These are phyloP conservation scores for Penicillium bovifimosum DNA, from an alignment of 495 filamentous ascomycete species.

Conservation along the genomic window DNA sequence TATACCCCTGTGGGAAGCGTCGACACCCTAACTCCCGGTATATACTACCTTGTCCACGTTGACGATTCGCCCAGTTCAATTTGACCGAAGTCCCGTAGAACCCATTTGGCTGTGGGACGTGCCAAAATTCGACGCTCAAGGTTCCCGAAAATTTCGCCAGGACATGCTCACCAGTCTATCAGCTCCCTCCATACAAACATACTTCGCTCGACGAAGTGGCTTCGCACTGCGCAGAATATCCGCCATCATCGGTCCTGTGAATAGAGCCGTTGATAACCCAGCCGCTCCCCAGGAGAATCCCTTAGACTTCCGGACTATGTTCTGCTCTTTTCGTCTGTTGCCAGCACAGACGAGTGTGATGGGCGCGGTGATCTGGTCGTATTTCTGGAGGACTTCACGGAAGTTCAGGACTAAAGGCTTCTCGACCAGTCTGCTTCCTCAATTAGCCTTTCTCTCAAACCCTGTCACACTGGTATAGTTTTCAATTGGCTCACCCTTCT, in stretches of 20 bases:
- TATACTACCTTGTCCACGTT: no score
- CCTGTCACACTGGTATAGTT: no score
- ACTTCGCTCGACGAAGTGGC: slow-evolving; percentile 67
- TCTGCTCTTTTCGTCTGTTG: slow-evolving; percentile 92
- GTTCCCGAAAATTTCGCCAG: no score
- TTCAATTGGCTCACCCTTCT: no score
- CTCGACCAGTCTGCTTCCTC: slow-evolving; percentile 63
- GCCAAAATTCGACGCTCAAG: slow-evolving; percentile 1
- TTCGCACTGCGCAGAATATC: slow-evolving; percentile 66
- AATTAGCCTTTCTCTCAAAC: no score
- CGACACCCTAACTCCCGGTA: no score
- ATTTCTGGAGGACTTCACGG: slow-evolving; percentile 67
- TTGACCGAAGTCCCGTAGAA: slow-evolving; percentile 87
- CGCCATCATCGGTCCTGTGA: slow-evolving; percentile 74
- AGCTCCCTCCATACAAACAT: slow-evolving; percentile 90
- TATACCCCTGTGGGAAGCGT: no score
- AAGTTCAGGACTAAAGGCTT: slow-evolving; percentile 70
- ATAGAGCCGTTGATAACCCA: slow-evolving; percentile 83
- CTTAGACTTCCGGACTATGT: slow-evolving; percentile 84
- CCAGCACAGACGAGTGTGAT: slow-evolving; percentile 92
- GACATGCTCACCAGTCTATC: slow-evolving; percentile 72
- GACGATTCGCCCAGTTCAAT: slow-evolving; percentile 80
- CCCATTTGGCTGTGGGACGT: slow-evolving; percentile 63
- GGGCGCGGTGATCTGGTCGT: slow-evolving; percentile 80
- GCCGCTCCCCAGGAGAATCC: slow-evolving; percentile 96